phyloP scores from a whole-genome alignment of 2,329 filamentous ascomycete species.

The Talaromyces rugulosus region DNA sequence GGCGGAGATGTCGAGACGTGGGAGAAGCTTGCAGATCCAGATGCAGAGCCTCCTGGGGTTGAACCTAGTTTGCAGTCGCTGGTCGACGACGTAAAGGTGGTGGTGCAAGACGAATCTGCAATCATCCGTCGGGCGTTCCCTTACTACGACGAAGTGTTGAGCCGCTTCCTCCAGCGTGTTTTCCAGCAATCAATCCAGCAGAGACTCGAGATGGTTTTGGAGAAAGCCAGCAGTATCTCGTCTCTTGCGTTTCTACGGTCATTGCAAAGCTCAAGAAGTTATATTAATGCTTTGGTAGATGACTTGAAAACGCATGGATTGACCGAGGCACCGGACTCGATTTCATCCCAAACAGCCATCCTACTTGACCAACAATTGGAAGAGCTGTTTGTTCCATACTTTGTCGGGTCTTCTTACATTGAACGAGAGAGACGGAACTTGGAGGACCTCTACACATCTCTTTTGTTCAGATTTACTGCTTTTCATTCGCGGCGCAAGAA shows the following conservation, averaged over 20 bases:
- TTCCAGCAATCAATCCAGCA: conserved; percentile 99
- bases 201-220: conserved; percentile 87
- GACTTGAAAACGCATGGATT: conserved; percentile 91
- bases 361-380: conserved; percentile 65
- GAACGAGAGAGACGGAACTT: conserved; percentile 63
- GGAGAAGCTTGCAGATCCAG: conserved; percentile 91
- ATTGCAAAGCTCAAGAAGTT: conserved; percentile 83
- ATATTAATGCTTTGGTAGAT: conserved; percentile 82
- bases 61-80: conserved; percentile 89
- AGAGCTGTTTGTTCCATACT: conserved; percentile 63
- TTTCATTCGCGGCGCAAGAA: conserved; percentile 80
- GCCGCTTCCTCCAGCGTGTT: conserved; percentile 88
- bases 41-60: conserved; percentile 83
- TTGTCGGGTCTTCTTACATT: conserved; percentile 62
- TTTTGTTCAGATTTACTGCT: conserved; percentile 95
- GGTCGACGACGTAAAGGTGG: conserved; percentile 88
- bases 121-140: conserved; percentile 97
- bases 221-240: conserved; percentile 89
- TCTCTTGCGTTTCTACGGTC: conserved; percentile 87
- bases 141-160: conserved; percentile 89
- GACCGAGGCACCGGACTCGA: conserved; percentile 90
- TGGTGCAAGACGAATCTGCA: conserved; percentile 94
- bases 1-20: conserved; percentile 61
- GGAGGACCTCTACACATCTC: conserved; percentile 80
- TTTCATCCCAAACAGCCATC: conserved; percentile 75